A percentile compares a stretch with the other conserved stretches of the same genome.
These are phyloP conservation scores for Globisporangium nagaii DNA, from an alignment of 352 stramenopile species.

Conservation along the genomic window DNA sequence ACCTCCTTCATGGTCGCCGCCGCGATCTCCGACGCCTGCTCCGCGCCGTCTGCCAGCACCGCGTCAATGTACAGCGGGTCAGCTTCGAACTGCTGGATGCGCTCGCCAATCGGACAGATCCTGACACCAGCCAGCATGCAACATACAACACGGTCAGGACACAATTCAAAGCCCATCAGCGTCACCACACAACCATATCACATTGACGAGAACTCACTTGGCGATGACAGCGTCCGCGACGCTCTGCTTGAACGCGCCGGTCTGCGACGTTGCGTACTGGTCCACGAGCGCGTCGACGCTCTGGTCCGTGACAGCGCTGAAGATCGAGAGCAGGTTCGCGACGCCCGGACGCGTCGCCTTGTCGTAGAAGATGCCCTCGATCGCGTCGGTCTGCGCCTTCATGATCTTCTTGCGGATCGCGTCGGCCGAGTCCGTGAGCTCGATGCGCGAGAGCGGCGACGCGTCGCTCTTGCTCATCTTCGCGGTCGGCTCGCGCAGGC, in stretches of 20 bases:
- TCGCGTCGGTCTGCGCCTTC: slow-evolving; percentile 86
- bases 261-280: slow-evolving; percentile 53
- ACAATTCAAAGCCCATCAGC: too few relatives aligned
- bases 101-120: slow-evolving; percentile 92
- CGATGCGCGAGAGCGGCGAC: slow-evolving; percentile 91
- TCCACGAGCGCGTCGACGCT: slow-evolving; percentile 71
- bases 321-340: slow-evolving; percentile 95
- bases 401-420: slow-evolving; percentile 82
- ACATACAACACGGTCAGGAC: not conserved
- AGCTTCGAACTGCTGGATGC: slow-evolving; percentile 89
- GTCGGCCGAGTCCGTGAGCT: slow-evolving; percentile 82
- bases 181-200: slow-evolving; percentile 5
- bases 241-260: slow-evolving; percentile 93
- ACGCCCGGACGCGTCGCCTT: slow-evolving; percentile 91
- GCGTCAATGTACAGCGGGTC: slow-evolving; percentile 89
- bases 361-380: slow-evolving; percentile 79
- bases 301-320: slow-evolving; percentile 62
- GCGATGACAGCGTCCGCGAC: slow-evolving; percentile 93
- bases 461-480: slow-evolving; percentile 99
- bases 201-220: slow-evolving; percentile 49
- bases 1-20: slow-evolving; percentile 69
- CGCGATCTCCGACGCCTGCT: slow-evolving; percentile 55
- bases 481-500: slow-evolving; percentile 90
- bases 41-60: slow-evolving; percentile 86
- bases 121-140: slow-evolving; percentile 17